A percentile compares a stretch with the other conserved stretches of the same genome.
These are phyloP conservation scores for Byssothecium circinans DNA, from an alignment of 2,329 filamentous ascomycete species.

Conservation along the genomic window DNA sequence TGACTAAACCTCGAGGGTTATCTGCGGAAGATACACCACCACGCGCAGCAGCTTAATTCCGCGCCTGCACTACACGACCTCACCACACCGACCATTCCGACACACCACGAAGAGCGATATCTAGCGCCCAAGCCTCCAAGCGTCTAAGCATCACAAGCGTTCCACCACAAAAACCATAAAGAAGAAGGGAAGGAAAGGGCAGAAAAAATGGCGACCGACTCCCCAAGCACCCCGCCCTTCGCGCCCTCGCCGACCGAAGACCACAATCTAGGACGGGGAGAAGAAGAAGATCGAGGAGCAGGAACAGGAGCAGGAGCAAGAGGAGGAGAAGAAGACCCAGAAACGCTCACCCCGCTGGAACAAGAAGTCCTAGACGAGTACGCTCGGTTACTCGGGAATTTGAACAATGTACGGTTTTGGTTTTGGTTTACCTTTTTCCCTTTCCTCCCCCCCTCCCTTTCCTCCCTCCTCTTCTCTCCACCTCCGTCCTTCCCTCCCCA, in stretches of 20 bases:
- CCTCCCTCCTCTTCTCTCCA: conserved; percentile 1
- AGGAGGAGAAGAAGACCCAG: conserved; percentile 7
- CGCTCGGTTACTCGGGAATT: conserved; percentile 79
- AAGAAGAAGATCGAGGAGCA: conserved; percentile 22
- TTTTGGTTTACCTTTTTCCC: background rate
- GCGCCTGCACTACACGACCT: too few species aligned
- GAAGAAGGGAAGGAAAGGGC: too few species aligned
- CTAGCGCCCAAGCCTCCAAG: too few species aligned
- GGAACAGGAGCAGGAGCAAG: conserved; percentile 1
- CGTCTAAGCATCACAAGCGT: too few species aligned
- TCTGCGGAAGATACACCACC: too few species aligned
- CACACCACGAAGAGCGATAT: too few species aligned
- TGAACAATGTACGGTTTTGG: conserved; percentile 71
- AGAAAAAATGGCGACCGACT: conserved; percentile 19
- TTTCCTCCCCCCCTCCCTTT: background rate
- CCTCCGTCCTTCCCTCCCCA: background rate
- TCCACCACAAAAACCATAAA: too few species aligned
- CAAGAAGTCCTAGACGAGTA: conserved; percentile 97
- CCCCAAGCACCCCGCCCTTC: conserved; percentile 14
- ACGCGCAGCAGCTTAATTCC: too few species aligned
- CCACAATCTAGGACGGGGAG: background rate
- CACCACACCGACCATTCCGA: too few species aligned
- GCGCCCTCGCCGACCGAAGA: conserved; percentile 20
- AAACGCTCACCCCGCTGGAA: conserved; percentile 71
- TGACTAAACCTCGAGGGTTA: too few species aligned